Evolutionary conservation across 495 filamentous ascomycete species (phyloP), one percentile per base, ranked within the genome.

Genomic region (Neohortaea acidophila): DNA sequence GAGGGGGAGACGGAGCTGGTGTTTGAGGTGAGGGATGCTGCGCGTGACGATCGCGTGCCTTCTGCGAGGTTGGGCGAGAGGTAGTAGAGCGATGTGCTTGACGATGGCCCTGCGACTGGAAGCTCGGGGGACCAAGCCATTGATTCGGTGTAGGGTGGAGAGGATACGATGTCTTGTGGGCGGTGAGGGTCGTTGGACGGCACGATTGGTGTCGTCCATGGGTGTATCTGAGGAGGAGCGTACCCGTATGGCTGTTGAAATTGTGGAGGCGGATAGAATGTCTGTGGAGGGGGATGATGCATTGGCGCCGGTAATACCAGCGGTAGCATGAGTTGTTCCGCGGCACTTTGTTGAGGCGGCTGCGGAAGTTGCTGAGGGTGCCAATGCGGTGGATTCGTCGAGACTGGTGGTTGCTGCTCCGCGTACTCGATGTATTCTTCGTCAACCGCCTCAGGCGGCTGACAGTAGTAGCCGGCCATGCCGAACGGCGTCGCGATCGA

Each of bases 1-100:
- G 44, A 47, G 2, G 24, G 30, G 2, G 37, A 36, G 11, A n/a
- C 25, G 2, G 44, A 47, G 32, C 44, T 42, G 11, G 44, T 27
- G 20, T 36, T 41, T 8, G 38, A 41, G 8, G 31, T 14, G 13
- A 47, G 32, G 2, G 44, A 47, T 1, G 37, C 26, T 4, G 44
- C 21, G 32, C 44, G 18, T 21, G 38, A 36, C 3, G 29, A 7
- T 24, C 44, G 36, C 1, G 36, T 26, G n/a, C 19, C 15, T 6
- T 11, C 37, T 5, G 38, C 30, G 17, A 41, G 38, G 2, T 40
- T 38, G 7, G 44, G 44, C 15, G 44, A 47, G 8, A 47, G 20
- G 20, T 47, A 47, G 8, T 23, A 20, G 19, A 28, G 17, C 10
- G 33, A 20, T 12, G 27, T 13, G 12, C 24, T 28, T 2, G 31